Conservation (phyloP, 2,329 filamentous ascomycete species). For the Diaporthe capsici region DNA sequence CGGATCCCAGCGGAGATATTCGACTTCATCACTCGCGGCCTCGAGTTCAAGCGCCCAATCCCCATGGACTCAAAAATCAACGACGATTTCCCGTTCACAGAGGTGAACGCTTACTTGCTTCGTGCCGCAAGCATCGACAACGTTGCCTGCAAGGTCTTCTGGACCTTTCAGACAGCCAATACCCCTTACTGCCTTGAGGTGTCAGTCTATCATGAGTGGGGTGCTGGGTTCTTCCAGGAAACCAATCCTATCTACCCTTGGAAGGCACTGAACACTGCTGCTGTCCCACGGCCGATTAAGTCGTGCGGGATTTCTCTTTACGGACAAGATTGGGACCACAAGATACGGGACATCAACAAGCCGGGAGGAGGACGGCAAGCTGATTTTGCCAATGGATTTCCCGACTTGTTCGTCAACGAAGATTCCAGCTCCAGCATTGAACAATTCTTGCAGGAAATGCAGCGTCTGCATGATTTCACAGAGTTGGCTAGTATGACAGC, state of each 20-base stretch:
- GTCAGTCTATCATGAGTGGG: slow-evolving; percentile 52
- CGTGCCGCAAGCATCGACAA: slow-evolving; percentile 46
- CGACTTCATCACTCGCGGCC: slow-evolving; percentile 44
- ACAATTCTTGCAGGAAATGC: slow-evolving; percentile 31
- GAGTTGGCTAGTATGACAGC: slow-evolving; percentile 1
- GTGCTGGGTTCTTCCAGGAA: not conserved
- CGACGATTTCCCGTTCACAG: slow-evolving; percentile 25
- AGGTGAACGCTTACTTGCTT: slow-evolving; percentile 1
- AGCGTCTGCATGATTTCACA: slow-evolving; percentile 32
- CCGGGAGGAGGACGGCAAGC: slow-evolving; percentile 7
- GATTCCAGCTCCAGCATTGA: not conserved
- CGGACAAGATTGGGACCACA: slow-evolving; percentile 40
- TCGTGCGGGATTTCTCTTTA: slow-evolving; percentile 42
- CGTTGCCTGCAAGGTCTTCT: slow-evolving; percentile 51
- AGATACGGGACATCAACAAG: slow-evolving; percentile 42
- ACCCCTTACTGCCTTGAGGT: slow-evolving; percentile 54
- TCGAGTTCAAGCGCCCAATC: slow-evolving; percentile 45
- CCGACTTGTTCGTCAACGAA: slow-evolving; percentile 15
- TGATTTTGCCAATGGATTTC: slow-evolving; percentile 24
- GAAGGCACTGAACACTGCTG: slow-evolving; percentile 27
- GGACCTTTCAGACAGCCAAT: slow-evolving; percentile 50
- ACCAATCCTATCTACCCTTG: not conserved
- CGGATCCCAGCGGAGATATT: slow-evolving; percentile 45
- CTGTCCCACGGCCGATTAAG: slow-evolving; percentile 26
- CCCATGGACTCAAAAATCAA: not conserved